Evolutionary conservation across 495 filamentous ascomycete species (phyloP).

Genomic region (Penicillium herquei): DNA sequence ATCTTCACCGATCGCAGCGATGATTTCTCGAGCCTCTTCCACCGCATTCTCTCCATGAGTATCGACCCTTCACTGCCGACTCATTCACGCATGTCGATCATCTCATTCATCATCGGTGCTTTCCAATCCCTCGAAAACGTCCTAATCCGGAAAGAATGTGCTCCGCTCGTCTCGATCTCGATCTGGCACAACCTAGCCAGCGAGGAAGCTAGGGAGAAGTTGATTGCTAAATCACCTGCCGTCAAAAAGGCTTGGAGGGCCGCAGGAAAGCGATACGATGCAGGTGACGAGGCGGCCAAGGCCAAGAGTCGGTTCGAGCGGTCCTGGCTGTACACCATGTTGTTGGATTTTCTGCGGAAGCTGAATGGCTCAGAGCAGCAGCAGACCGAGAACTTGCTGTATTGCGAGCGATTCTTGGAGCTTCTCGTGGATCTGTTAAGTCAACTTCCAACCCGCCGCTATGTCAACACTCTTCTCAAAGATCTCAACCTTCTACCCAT

Average conservation of each 20-base stretch:
- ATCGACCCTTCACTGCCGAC: constrained; percentile 73
- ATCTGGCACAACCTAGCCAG: constrained; percentile 92
- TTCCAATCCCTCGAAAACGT: constrained; percentile 92
- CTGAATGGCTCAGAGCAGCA: constrained; percentile 58
- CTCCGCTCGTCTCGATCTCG: constrained; percentile 88
- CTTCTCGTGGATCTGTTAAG: constrained; percentile 88
- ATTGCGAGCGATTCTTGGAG: constrained; percentile 92
- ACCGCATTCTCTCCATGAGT: constrained; percentile 84
- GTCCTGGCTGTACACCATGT: constrained; percentile 85
- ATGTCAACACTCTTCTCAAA: constrained; percentile 87
- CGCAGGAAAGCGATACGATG: constrained; percentile 79
- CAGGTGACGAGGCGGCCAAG: constrained; percentile 76
- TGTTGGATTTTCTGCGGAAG: constrained; percentile 76
- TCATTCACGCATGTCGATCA: constrained; percentile 70
- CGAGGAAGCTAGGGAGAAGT: constrained; percentile 62
- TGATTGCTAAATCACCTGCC: constrained; percentile 65
- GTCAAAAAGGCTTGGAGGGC: constrained; percentile 91
- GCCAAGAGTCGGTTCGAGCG: constrained; percentile 86
- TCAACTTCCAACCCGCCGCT: constrained; percentile 89
- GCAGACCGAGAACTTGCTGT: constrained; percentile 63
- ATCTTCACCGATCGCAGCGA: constrained; percentile 73
- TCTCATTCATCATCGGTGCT: constrained; percentile 84
- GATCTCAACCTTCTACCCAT: constrained; percentile 85
- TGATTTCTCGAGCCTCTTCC: constrained; percentile 89
- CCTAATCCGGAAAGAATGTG: constrained; percentile 92